A percentile compares a stretch with the other conserved stretches of the same genome.
phyloP scores from a whole-genome alignment of 2,329 filamentous ascomycete genomes.

The Aspergillus floridensis region DNA sequence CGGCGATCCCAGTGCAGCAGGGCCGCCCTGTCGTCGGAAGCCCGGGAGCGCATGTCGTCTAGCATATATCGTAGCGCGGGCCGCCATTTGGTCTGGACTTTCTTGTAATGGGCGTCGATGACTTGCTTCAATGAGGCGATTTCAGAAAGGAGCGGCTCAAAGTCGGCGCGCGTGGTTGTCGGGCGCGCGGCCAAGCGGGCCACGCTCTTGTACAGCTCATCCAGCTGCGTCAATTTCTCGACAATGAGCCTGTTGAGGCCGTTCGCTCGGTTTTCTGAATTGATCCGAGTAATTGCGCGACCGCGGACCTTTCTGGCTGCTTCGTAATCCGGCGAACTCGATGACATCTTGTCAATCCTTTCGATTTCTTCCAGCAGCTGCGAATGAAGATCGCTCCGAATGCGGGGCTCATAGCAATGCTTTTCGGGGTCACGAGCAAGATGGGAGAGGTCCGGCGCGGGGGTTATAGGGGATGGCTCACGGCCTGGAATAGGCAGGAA shows the following conservation, averaged over 20 bases:
- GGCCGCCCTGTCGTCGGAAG: conserved; percentile 35
- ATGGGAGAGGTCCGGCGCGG: conserved; percentile 24
- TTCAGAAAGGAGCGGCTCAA: conserved; percentile 24
- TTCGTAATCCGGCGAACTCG: background rate
- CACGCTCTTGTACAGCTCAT: conserved; percentile 25
- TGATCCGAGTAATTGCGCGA: conserved; percentile 18
- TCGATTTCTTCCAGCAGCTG: conserved; percentile 16
- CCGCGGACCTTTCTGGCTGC: conserved; percentile 24
- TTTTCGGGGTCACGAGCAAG: conserved; percentile 4
- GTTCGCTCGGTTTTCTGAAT: conserved; percentile 26
- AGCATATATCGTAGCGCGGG: conserved; percentile 36
- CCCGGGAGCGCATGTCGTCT: conserved; percentile 51
- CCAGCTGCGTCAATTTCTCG: conserved; percentile 24
- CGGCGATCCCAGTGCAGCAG: conserved; percentile 68
- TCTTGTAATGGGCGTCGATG: conserved; percentile 9
- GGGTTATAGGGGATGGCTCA: conserved; percentile 21
- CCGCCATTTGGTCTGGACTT: conserved; percentile 28
- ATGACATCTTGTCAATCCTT: background rate
- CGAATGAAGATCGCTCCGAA: conserved; percentile 36
- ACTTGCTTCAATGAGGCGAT: conserved; percentile 13
- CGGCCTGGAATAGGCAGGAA: conserved; percentile 33
- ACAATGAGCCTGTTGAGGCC: conserved; percentile 17
- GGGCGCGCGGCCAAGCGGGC: conserved; percentile 28
- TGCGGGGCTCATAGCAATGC: conserved; percentile 36
- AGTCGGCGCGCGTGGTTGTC: conserved; percentile 11